A percentile compares a stretch with the other conserved stretches of the same genome.
These are phyloP conservation scores for Lipomyces sp. DNA, from an alignment of 805 yeast genomes.

Conservation along the genomic window DNA sequence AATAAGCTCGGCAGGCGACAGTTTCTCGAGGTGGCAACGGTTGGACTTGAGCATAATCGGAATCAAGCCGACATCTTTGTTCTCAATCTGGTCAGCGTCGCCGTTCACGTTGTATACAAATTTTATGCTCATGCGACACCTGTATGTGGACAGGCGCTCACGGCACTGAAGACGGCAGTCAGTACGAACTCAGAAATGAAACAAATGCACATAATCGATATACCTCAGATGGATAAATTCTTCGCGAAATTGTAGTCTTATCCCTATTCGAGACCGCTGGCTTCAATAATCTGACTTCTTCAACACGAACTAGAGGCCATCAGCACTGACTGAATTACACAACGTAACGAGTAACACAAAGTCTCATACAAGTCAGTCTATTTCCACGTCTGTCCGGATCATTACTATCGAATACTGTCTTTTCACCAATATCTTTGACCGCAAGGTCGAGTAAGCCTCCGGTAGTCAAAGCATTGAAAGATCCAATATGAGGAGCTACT, in stretches of 20 bases:
- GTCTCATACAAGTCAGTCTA: conserved; percentile 57
- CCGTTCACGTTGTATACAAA: conserved; percentile 86
- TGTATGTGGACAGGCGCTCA: conserved; percentile 84
- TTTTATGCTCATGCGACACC: conserved; percentile 76
- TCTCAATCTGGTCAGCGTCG: conserved; percentile 77
- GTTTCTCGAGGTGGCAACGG: conserved; percentile 84
- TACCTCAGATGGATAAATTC: conserved; percentile 74
- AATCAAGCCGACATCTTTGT: conserved; percentile 87
- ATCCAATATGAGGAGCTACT: conserved; percentile 92
- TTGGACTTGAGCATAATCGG: conserved; percentile 92
- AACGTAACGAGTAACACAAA: neutral
- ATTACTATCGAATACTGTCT: conserved; percentile 80
- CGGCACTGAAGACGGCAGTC: conserved; percentile 54
- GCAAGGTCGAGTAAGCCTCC: conserved; percentile 88
- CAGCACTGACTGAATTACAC: neutral
- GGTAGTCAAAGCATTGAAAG: conserved; percentile 92
- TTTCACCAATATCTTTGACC: conserved; percentile 85
- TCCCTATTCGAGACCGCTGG: conserved; percentile 79
- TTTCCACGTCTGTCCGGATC: conserved; percentile 78
- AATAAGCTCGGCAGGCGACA: conserved; percentile 83
- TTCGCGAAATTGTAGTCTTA: conserved; percentile 74
- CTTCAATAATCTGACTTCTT: conserved; percentile 81
- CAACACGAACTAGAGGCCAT: conserved; percentile 64
- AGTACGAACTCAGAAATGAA: neutral
- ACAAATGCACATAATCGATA: neutral